A percentile compares a stretch with the other conserved stretches of the same genome.
Conservation (phyloP, 2,329 filamentous ascomycete genomes). For the Atkinsonella texensis region DNA sequence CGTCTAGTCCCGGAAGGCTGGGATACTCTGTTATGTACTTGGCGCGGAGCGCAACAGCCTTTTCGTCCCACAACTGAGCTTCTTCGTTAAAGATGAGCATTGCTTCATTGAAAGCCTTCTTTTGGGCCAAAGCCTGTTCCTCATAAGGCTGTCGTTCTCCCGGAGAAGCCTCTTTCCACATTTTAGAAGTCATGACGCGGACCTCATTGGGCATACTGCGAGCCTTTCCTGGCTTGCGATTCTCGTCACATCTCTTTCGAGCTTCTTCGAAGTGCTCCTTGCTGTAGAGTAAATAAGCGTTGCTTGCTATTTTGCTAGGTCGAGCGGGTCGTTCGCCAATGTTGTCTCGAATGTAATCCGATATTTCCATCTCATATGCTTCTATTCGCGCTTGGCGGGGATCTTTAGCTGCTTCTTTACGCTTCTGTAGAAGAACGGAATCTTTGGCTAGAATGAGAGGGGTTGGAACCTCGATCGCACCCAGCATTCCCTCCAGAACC, state of each 20-base stretch:
- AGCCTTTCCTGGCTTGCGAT: constrained; percentile 48
- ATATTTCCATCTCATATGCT: constrained; percentile 43
- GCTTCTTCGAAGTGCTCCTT: constrained; percentile 61
- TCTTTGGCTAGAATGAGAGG: constrained; percentile 63
- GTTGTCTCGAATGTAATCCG: constrained; percentile 36
- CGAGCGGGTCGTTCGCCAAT: constrained; percentile 66
- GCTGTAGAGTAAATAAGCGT: constrained; percentile 83
- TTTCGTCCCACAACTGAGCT: constrained; percentile 60
- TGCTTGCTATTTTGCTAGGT: constrained; percentile 63
- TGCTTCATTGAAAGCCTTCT: constrained; percentile 47
- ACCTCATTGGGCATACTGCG: constrained; percentile 68
- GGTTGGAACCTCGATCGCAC: constrained; percentile 63
- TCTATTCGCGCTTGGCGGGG: constrained; percentile 41
- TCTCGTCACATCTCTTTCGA: constrained; percentile 48
- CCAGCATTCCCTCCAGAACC: constrained; percentile 67
- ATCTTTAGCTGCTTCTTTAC: constrained; percentile 39
- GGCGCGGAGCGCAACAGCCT: constrained; percentile 42
- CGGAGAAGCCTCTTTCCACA: constrained; percentile 71
- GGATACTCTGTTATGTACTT: constrained; percentile 43
- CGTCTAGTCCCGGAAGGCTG: constrained; percentile 13
- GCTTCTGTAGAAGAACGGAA: constrained; percentile 37
- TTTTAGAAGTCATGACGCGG: constrained; percentile 70
- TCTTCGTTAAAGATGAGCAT: constrained; percentile 47
- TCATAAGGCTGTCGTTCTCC: constrained; percentile 68
- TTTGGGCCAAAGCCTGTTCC: constrained; percentile 59